Percentiles rank a stretch among this genome's conserved stretches.
These are phyloP conservation scores for Eutypa lata DNA, from an alignment of 2,329 filamentous ascomycete species.

Conservation along the genomic window DNA sequence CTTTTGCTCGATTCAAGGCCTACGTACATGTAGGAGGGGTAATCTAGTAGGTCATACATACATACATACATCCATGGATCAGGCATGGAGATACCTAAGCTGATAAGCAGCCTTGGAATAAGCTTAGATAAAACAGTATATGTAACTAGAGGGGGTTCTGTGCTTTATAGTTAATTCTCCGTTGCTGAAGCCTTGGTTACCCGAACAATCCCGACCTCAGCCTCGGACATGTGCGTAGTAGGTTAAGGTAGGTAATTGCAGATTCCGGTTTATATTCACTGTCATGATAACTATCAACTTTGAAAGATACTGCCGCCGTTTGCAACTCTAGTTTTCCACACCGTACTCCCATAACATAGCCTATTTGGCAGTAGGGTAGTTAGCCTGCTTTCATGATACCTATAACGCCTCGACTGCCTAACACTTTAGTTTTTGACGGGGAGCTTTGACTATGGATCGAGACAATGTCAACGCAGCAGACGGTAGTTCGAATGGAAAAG, in stretches of 20 bases:
- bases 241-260: background rate
- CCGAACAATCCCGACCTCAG: background rate
- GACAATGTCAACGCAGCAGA: background rate
- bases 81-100: background rate
- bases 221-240: background rate
- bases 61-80: too few relatives aligned
- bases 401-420: background rate
- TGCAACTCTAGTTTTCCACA: too few relatives aligned
- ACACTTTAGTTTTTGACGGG: background rate
- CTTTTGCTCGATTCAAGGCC: too few relatives aligned
- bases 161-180: background rate
- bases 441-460: background rate
- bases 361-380: background rate
- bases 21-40: too few relatives aligned
- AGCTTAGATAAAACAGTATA: too few relatives aligned
- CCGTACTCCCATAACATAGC: too few relatives aligned
- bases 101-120: background rate
- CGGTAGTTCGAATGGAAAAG: background rate
- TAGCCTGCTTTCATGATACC: too few relatives aligned
- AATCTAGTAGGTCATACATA: too few relatives aligned
- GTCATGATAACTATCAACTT: too few relatives aligned
- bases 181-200: too few relatives aligned
- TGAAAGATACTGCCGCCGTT: too few relatives aligned
- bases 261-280: too few relatives aligned
- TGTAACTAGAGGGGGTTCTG: background rate